A percentile compares a stretch with the other conserved stretches of the same genome.
Conservation (phyloP, 2,329 filamentous ascomycete genomes). For the Ceratocystis harringtonii region DNA sequence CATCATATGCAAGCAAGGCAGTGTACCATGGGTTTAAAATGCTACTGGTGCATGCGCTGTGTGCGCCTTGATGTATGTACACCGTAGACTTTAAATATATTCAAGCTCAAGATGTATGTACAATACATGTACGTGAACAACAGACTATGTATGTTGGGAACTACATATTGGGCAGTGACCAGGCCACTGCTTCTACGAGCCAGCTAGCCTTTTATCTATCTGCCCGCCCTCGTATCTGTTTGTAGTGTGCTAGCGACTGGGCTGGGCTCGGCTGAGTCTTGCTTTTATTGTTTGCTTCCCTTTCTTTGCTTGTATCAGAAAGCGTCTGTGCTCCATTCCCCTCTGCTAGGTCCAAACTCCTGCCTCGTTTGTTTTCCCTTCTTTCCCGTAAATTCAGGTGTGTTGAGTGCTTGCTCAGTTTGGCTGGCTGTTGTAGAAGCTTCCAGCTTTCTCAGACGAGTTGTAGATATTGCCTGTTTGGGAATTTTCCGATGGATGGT, state of each 20-base stretch:
- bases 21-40: too few relatives aligned
- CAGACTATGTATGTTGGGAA: too few relatives aligned
- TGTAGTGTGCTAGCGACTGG: not conserved
- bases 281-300: not conserved
- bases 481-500: not conserved
- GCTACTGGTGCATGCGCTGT: too few relatives aligned
- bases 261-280: too few relatives aligned
- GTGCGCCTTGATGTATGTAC: too few relatives aligned
- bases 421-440: not conserved
- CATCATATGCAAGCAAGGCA: not conserved
- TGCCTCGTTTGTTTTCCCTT: not conserved
- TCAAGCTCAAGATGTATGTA: too few relatives aligned
- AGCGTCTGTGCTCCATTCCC: not conserved
- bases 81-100: too few relatives aligned
- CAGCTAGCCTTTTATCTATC: too few relatives aligned
- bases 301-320: constrained; percentile 3
- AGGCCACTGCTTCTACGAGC: too few relatives aligned
- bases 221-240: not conserved
- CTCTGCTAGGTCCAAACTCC: not conserved
- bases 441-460: not conserved
- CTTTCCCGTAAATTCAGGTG: not conserved
- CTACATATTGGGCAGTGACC: too few relatives aligned
- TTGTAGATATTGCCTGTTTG: constrained; percentile 3
- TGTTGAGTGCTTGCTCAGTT: not conserved
- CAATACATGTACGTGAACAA: too few relatives aligned